These are phyloP conservation scores for Podaxis sp. DNA, from an alignment of 768 basidiomycete genomes.

Conservation along the genomic window DNA sequence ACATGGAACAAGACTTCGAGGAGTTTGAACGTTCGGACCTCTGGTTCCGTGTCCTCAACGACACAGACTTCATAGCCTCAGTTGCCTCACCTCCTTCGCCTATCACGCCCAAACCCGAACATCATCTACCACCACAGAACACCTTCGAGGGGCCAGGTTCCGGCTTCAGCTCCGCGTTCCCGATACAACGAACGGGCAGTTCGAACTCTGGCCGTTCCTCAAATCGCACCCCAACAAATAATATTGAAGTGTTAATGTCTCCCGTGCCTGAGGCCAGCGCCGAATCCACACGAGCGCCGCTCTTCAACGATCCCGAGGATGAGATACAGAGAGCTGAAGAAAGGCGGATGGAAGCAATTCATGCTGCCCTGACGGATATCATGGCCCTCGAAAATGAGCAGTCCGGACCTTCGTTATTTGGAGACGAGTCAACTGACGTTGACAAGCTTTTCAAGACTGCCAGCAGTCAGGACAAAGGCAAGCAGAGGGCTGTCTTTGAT, in stretches of 20 bases:
- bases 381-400: slow-evolving; percentile 75
- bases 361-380: slow-evolving; percentile 94
- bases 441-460: slow-evolving; percentile 13
- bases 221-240: slow-evolving; percentile 38
- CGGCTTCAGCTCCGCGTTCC: slow-evolving; percentile 34
- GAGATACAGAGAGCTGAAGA: slow-evolving; percentile 69
- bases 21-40: slow-evolving; percentile 87
- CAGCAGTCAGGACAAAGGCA: slow-evolving; percentile 17
- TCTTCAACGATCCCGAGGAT: slow-evolving; percentile 83
- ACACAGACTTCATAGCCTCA: slow-evolving; percentile 46
- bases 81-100: slow-evolving; percentile 14
- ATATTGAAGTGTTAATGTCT: slow-evolving; percentile 84
- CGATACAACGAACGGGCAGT: slow-evolving; percentile 41
- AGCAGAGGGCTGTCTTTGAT: slow-evolving; percentile 28
- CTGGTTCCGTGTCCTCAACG: slow-evolving; percentile 87
- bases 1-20: slow-evolving; percentile 92
- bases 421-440: slow-evolving; percentile 15
- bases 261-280: slow-evolving; percentile 52
- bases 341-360: slow-evolving; percentile 92
- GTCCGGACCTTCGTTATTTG: slow-evolving; percentile 16
- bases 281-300: slow-evolving; percentile 63
- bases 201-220: slow-evolving; percentile 39
- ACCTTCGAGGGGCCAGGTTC: slow-evolving; percentile 37
- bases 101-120: neutral
- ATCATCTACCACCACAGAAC: slow-evolving; percentile 1